Evolutionary conservation across 2,329 filamentous ascomycete species (phyloP).

Genomic region (Monilinia fructicola): DNA sequence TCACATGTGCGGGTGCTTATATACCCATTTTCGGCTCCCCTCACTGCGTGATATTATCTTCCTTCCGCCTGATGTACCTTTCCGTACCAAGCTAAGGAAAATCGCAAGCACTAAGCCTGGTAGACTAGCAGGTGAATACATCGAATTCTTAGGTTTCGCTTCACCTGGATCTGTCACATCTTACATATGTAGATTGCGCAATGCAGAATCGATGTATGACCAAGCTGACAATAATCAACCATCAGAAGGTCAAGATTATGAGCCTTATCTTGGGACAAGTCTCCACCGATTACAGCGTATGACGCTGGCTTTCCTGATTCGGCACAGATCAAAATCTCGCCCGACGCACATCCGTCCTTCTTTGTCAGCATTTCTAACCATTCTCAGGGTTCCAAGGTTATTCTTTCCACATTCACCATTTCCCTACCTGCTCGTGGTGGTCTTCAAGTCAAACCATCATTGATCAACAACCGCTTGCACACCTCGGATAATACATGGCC

Average conservation of each 20-base stretch:
- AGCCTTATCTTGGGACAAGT: slow-evolving; percentile 18
- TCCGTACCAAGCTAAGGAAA: slow-evolving; percentile 9
- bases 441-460: slow-evolving; percentile 5
- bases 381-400: slow-evolving; percentile 1
- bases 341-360: neutral
- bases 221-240: slow-evolving; percentile 2
- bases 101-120: neutral
- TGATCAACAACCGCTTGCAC: neutral
- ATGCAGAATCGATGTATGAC: slow-evolving; percentile 12
- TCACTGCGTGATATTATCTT: slow-evolving; percentile 16
- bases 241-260: slow-evolving; percentile 19
- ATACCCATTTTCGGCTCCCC: slow-evolving; percentile 8
- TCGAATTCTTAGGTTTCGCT: neutral
- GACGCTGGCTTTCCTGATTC: slow-evolving; percentile 6
- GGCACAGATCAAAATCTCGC: slow-evolving; percentile 6
- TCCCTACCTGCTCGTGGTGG: neutral
- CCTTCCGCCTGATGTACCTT: slow-evolving; percentile 14
- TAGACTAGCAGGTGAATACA: neutral
- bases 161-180: neutral
- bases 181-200: slow-evolving; percentile 9
- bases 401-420: slow-evolving; percentile 5
- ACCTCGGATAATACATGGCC: slow-evolving; percentile 6
- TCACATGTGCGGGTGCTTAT: slow-evolving; percentile 19
- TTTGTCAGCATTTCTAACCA: neutral
- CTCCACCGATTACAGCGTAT: slow-evolving; percentile 14